Base-by-base conservation (phyloP, 2,329 filamentous ascomycete genomes). In the Scedosporium boydii region DNA sequence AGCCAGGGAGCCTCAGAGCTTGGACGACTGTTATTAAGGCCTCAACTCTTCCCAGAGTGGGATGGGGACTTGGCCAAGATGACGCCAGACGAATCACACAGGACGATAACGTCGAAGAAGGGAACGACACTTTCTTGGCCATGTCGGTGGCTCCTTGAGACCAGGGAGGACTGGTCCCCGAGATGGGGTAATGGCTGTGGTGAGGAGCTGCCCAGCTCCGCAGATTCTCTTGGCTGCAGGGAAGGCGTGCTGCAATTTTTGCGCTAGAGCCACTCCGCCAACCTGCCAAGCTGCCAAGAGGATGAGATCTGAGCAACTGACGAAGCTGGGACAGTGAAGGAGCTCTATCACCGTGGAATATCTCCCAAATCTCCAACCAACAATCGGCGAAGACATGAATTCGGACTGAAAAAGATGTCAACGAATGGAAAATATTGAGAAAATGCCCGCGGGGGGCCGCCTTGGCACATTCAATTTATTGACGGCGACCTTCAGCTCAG, bases 191-290 rank as follows among this genome's bases (percentile, higher is more conserved):
- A 48, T n/a, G 16, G 16, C 9, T 1, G 44, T 18, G 42, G 42
- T n/a, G 44, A 48, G 18, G 18, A 21, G 18, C 6, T 21, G 16
- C 21, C 18, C 44, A 48, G 44, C 44, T 48, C 44, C 44, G 44
- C 44, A 48, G 34, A 48, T 48, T 18, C 18, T 48, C 44, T 48
- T 48, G 44, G 44, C 44, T 48, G 44, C 44, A 48, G 44, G 44
- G 44, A 48, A 48, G 18, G 16, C 7, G 44, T 48, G 16, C n/a
- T 21, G 16, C 18, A 21, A 21, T n/a, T 48, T 48, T n/a, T 4
- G 18, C 18, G 44, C 18, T 48, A 21, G 18, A 9, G 66, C 29
- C 12, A 62, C 59, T 1, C 66, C 60, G 44, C 44, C 44, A 48
- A 48, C n/a, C 6, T 21, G 44, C 44, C 44, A 48, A 48, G 44